These are phyloP conservation scores for Cryphonectria carpinicola DNA, from an alignment of 2,329 filamentous ascomycete species.

Conservation along the genomic window DNA sequence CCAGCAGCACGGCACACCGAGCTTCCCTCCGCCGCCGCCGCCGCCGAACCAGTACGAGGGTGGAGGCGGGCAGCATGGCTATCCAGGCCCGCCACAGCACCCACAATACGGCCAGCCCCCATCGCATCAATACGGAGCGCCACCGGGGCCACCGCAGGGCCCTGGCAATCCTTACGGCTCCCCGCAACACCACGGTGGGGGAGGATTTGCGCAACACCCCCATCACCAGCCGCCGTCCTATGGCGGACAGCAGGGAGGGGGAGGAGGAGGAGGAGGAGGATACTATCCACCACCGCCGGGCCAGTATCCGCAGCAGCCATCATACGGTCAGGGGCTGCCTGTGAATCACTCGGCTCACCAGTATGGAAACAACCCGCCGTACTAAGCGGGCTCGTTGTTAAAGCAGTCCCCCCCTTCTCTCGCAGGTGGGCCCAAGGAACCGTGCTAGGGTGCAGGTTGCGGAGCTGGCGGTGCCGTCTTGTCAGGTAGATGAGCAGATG, in stretches of 20 bases:
- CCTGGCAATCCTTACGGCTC: slow-evolving; percentile 30
- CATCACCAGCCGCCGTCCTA: slow-evolving; percentile 22
- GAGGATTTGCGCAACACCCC: slow-evolving; percentile 15
- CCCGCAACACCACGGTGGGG: slow-evolving; percentile 29
- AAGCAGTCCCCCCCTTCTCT: background rate
- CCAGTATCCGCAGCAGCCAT: slow-evolving; percentile 33
- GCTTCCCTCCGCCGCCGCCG: slow-evolving; percentile 22
- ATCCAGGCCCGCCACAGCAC: slow-evolving; percentile 19
- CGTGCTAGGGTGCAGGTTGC: background rate
- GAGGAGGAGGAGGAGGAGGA: slow-evolving; percentile 14
- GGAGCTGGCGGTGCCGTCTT: background rate
- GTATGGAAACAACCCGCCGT: slow-evolving; percentile 26
- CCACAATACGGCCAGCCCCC: slow-evolving; percentile 31
- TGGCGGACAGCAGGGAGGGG: slow-evolving; percentile 27
- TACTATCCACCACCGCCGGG: slow-evolving; percentile 35
- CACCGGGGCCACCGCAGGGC: slow-evolving; percentile 33
- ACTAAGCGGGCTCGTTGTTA: slow-evolving; percentile 3
- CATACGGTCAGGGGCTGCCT: slow-evolving; percentile 30
- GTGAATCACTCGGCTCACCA: slow-evolving; percentile 21
- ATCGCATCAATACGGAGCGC: slow-evolving; percentile 26
- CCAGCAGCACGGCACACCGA: slow-evolving; percentile 26
- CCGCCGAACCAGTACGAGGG: slow-evolving; percentile 23
- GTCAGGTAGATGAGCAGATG: background rate
- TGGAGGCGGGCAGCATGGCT: slow-evolving; percentile 22
- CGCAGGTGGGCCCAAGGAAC: background rate